These are phyloP conservation scores for Sanghuangporus weigelae DNA, from an alignment of 1,284 basidiomycete genomes.

Conservation along the genomic window DNA sequence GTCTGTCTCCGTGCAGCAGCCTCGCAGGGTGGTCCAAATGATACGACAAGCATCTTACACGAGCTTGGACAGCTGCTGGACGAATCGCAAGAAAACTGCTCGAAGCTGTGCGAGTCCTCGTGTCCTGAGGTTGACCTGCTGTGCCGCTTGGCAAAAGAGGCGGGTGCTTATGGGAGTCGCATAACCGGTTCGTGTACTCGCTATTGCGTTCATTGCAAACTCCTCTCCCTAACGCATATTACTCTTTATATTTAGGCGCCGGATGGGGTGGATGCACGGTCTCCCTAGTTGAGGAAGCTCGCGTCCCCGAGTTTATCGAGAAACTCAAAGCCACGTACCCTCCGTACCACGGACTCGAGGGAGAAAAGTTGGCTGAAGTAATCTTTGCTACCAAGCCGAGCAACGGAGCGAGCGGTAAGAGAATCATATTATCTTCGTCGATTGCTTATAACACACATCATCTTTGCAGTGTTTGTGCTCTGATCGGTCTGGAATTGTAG, in stretches of 20 bases:
- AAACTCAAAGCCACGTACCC: conserved; percentile 55
- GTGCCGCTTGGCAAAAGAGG: conserved; percentile 49
- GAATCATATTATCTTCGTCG: not conserved
- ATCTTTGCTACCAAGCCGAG: conserved; percentile 86
- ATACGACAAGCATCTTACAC: conserved; percentile 27
- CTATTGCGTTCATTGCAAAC: not conserved
- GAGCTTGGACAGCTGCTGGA: conserved; percentile 74
- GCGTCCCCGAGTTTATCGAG: conserved; percentile 64
- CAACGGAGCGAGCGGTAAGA: conserved; percentile 70
- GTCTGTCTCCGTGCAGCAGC: conserved; percentile 46
- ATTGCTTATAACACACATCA: not conserved
- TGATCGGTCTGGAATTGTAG: not conserved
- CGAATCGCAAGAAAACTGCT: conserved; percentile 67
- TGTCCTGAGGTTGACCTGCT: conserved; percentile 74
- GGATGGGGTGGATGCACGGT: conserved; percentile 92
- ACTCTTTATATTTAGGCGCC: conserved; percentile 45
- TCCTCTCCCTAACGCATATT: not conserved
- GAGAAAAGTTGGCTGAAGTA: conserved; percentile 58
- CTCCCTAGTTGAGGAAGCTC: conserved; percentile 68
- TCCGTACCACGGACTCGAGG: conserved; percentile 56
- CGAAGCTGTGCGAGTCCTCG: conserved; percentile 70
- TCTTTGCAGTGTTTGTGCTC: not conserved
- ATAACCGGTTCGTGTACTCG: conserved; percentile 50
- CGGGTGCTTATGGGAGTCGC: conserved; percentile 75
- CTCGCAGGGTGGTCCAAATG: conserved; percentile 14